These are phyloP conservation scores for Vicia sativa DNA, from an alignment of 306 rosid species.

Conservation along the genomic window DNA sequence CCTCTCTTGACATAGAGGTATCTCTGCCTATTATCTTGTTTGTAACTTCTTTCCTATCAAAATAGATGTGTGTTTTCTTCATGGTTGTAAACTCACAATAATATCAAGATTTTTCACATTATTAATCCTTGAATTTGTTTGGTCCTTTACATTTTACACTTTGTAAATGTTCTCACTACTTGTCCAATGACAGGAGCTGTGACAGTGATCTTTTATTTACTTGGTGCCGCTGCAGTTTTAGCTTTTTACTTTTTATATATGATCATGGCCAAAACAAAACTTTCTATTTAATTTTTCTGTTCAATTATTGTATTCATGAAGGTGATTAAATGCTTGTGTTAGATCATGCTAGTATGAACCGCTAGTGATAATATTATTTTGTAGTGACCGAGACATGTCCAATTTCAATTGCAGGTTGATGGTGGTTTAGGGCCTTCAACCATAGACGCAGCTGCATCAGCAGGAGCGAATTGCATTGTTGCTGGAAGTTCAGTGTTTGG, in stretches of 20 bases:
- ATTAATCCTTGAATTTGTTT: conserved; percentile 13
- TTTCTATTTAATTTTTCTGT: conserved; percentile 8
- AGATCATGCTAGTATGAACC: not conserved
- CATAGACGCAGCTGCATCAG: conserved; percentile 71
- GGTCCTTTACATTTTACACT: conserved; percentile 5
- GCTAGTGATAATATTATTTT: not conserved
- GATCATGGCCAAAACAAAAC: conserved; percentile 3
- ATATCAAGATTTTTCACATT: conserved; percentile 8
- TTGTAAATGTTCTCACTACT: conserved; percentile 24
- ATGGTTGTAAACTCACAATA: conserved; percentile 16
- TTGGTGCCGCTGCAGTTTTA: conserved; percentile 5
- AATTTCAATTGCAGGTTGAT: conserved; percentile 71
- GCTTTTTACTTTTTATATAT: not conserved
- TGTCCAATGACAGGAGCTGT: not conserved
- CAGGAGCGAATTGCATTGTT: conserved; percentile 94
- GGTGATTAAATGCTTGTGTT: conserved; percentile 22
- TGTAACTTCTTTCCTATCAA: conserved; percentile 18
- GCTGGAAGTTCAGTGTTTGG: conserved; percentile 98
- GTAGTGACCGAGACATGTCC: conserved; percentile 15
- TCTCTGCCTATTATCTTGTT: conserved; percentile 32
- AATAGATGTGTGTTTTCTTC: conserved; percentile 22
- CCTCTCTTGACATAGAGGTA: conserved; percentile 91
- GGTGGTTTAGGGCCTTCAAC: conserved; percentile 99
- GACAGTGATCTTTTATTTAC: conserved; percentile 1
- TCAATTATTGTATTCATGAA: conserved; percentile 17